Percentiles rank a stretch among this genome's conserved stretches.
Evolutionary conservation across 2,329 filamentous ascomycete genomes (phyloP).

Genomic region (Pseudocercospora vitis): DNA sequence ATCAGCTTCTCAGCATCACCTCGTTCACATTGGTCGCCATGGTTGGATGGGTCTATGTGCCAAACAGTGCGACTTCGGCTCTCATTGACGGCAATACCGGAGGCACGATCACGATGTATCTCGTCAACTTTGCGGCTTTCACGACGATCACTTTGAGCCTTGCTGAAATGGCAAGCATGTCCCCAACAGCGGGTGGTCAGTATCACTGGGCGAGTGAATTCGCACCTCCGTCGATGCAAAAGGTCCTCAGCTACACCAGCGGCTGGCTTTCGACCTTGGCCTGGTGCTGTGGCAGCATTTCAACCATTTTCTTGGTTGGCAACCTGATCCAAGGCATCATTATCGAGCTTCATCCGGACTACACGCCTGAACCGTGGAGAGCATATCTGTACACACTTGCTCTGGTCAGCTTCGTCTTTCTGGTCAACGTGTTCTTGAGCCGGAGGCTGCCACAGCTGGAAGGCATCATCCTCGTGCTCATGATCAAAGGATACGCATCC

Average conservation of each 20-base stretch:
- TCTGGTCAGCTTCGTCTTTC: conserved; percentile 39
- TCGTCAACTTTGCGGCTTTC: conserved; percentile 2
- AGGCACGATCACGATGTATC: conserved; percentile 3
- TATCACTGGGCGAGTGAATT: conserved; percentile 5
- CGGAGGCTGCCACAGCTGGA: conserved; percentile 51
- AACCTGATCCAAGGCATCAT: conserved; percentile 19
- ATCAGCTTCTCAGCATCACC: conserved; percentile 2
- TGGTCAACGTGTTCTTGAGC: conserved; percentile 49
- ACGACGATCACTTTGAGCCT: not conserved
- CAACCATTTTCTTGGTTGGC: conserved; percentile 11
- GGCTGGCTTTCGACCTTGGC: conserved; percentile 21
- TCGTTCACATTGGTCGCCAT: conserved; percentile 1
- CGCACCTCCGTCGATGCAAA: conserved; percentile 10
- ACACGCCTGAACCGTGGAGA: conserved; percentile 40
- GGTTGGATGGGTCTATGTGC: not conserved
- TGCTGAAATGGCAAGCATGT: conserved; percentile 3
- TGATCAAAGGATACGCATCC: conserved; percentile 55
- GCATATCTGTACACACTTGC: conserved; percentile 52
- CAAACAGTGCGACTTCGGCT: not conserved
- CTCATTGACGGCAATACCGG: not conserved
- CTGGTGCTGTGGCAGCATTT: conserved; percentile 18
- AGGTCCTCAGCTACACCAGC: conserved; percentile 15
- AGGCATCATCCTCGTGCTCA: conserved; percentile 50
- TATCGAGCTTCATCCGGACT: conserved; percentile 19
- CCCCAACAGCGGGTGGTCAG: not conserved